These are phyloP conservation scores for Gonium pectorale DNA, from an alignment of 139 green algal species.

Conservation along the genomic window DNA sequence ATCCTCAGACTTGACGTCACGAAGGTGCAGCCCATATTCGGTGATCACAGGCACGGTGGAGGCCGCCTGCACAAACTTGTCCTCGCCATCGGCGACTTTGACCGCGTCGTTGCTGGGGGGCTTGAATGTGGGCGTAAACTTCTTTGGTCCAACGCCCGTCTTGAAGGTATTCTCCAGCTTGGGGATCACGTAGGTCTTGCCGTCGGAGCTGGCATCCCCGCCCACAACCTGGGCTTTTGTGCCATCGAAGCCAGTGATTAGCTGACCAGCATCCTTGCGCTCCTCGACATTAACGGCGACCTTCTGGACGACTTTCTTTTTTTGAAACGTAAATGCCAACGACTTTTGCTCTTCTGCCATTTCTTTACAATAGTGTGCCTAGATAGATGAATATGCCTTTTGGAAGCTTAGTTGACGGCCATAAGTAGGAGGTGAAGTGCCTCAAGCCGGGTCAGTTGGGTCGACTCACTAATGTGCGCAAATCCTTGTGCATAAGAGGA, in stretches of 20 bases:
- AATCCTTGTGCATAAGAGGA: no score
- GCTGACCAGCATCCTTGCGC: constrained; percentile 43
- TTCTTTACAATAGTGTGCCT: no score
- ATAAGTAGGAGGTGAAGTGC: no score
- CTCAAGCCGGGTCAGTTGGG: no score
- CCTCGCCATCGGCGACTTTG: constrained; percentile 40
- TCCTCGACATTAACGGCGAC: constrained; percentile 50
- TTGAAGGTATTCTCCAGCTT: constrained; percentile 70
- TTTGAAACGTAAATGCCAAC: constrained; percentile 32
- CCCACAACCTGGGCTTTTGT: constrained; percentile 36
- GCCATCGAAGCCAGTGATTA: constrained; percentile 58
- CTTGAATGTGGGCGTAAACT: constrained; percentile 64
- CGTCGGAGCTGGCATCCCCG: background rate
- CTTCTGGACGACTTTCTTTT: constrained; percentile 41
- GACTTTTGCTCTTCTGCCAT: constrained; percentile 32
- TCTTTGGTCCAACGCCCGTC: constrained; percentile 55
- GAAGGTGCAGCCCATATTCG: constrained; percentile 57
- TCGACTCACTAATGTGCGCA: no score
- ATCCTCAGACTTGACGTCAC: background rate
- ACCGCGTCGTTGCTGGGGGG: constrained; percentile 47
- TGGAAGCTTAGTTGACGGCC: no score
- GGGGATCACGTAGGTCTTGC: constrained; percentile 58
- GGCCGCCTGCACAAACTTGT: constrained; percentile 54
- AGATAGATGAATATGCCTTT: no score
- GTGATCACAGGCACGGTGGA: constrained; percentile 43